Percentiles rank a stretch among this genome's conserved stretches.
These are phyloP conservation scores for Ceratobasidium sp. DNA, from an alignment of 1,284 basidiomycete species.

Conservation along the genomic window DNA sequence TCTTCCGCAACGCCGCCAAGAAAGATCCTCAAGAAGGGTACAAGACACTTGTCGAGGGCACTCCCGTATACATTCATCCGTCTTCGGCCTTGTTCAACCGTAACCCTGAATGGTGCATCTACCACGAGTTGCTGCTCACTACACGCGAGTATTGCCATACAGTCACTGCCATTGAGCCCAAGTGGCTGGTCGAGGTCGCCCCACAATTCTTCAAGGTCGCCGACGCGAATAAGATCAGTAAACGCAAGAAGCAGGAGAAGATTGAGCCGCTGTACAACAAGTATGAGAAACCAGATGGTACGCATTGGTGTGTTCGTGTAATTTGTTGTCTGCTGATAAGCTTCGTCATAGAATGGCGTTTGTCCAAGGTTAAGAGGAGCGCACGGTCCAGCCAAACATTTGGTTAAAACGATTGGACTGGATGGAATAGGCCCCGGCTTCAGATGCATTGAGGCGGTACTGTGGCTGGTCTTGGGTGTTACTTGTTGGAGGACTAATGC, in stretches of 20 bases:
- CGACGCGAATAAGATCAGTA: conserved; percentile 94
- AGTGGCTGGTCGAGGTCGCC: conserved; percentile 98
- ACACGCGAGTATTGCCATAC: conserved; percentile 95
- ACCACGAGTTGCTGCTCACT: conserved; percentile 77
- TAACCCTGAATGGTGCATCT: conserved; percentile 80
- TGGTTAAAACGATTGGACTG: conserved; percentile 54
- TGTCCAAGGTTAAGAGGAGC: conserved; percentile 87
- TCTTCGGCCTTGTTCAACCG: conserved; percentile 97
- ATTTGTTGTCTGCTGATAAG: background rate
- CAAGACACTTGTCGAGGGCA: conserved; percentile 97
- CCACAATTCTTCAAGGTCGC: conserved; percentile 98
- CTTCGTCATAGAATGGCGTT: conserved; percentile 68
- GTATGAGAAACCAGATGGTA: conserved; percentile 80
- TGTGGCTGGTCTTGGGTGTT: background rate
- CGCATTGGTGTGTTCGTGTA: background rate
- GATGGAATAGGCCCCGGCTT: background rate
- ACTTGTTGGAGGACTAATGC: background rate
- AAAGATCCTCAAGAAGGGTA: conserved; percentile 96
- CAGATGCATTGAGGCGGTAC: background rate
- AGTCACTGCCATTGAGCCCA: conserved; percentile 95
- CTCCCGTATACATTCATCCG: conserved; percentile 97
- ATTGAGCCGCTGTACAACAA: conserved; percentile 92
- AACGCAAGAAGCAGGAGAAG: conserved; percentile 96
- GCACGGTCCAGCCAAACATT: conserved; percentile 86
- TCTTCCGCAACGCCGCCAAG: conserved; percentile 95